These are phyloP conservation scores for Nemania sp. DNA, from an alignment of 2,329 filamentous ascomycete species.

Conservation along the genomic window DNA sequence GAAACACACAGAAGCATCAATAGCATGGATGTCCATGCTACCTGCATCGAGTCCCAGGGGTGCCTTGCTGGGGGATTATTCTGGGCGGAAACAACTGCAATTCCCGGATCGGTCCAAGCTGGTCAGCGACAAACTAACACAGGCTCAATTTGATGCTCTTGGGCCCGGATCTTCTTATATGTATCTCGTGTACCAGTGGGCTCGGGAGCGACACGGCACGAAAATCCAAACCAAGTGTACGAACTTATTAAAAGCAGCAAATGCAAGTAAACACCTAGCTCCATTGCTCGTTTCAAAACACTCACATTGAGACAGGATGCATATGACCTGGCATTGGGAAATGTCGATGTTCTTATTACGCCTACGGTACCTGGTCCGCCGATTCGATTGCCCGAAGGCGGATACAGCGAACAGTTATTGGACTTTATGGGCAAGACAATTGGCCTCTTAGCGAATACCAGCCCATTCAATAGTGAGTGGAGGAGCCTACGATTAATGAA, in stretches of 20 bases:
- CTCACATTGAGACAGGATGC: constrained; percentile 25
- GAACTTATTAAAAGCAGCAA: constrained; percentile 31
- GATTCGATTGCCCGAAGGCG: constrained; percentile 24
- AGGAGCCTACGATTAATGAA: neutral
- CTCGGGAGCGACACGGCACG: constrained; percentile 32
- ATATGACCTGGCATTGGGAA: constrained; percentile 33
- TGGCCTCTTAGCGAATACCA: constrained; percentile 32
- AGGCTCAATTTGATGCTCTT: constrained; percentile 35
- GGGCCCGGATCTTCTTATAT: constrained; percentile 33
- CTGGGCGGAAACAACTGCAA: constrained; percentile 33
- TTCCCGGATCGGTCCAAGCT: constrained; percentile 32
- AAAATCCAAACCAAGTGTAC: constrained; percentile 31
- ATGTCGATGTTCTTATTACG: constrained; percentile 37
- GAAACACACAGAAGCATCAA: constrained; percentile 31
- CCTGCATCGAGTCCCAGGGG: constrained; percentile 15
- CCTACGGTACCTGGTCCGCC: constrained; percentile 33
- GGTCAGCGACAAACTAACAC: constrained; percentile 29
- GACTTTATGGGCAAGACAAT: constrained; percentile 22
- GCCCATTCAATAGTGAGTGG: constrained; percentile 31
- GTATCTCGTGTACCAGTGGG: constrained; percentile 32
- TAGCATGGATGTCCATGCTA: constrained; percentile 24
- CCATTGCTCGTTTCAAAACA: neutral
- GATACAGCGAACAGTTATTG: constrained; percentile 21
- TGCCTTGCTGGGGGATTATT: constrained; percentile 28
- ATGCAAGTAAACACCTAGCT: constrained; percentile 17